Conservation (phyloP, 164 flowering plant species). For the Piper betle region DNA sequence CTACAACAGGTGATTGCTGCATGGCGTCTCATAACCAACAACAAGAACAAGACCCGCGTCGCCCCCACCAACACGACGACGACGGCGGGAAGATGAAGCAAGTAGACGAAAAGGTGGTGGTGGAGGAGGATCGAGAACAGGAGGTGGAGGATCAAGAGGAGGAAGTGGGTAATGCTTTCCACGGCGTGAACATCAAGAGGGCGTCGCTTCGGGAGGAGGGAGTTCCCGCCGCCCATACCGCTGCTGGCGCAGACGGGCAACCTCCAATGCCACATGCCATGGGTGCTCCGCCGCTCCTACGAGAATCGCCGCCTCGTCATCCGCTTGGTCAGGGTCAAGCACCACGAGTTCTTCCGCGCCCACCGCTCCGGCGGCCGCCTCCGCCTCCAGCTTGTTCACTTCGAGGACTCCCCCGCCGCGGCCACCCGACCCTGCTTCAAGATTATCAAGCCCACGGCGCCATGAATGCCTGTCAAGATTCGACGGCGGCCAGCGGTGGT, state of each 20-base stretch:
- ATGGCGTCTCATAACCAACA: neutral
- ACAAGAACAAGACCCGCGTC: neutral
- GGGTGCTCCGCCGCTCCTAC: conserved; percentile 20
- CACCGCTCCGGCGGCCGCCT: conserved; percentile 29
- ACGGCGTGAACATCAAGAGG: neutral
- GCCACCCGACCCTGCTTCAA: no score
- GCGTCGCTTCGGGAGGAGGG: conserved; percentile 4
- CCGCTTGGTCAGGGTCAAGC: conserved; percentile 18
- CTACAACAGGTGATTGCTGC: neutral
- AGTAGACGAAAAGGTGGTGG: neutral
- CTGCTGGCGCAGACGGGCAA: conserved; percentile 20
- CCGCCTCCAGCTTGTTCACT: conserved; percentile 14
- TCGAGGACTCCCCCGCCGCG: conserved; percentile 7
- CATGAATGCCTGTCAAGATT: no score
- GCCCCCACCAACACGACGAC: neutral
- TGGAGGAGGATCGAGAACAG: neutral
- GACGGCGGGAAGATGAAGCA: neutral
- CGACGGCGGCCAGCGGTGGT: no score
- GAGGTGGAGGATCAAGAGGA: conserved; percentile 2
- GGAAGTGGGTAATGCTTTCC: neutral
- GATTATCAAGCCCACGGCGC: neutral
- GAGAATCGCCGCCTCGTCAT: conserved; percentile 21
- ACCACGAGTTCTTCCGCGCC: conserved; percentile 25
- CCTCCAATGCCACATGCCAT: conserved; percentile 24
- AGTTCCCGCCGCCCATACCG: conserved; percentile 42